phyloP scores from a whole-genome alignment of 257 asterid genomes.

The Fraxinus quadrangulata region DNA sequence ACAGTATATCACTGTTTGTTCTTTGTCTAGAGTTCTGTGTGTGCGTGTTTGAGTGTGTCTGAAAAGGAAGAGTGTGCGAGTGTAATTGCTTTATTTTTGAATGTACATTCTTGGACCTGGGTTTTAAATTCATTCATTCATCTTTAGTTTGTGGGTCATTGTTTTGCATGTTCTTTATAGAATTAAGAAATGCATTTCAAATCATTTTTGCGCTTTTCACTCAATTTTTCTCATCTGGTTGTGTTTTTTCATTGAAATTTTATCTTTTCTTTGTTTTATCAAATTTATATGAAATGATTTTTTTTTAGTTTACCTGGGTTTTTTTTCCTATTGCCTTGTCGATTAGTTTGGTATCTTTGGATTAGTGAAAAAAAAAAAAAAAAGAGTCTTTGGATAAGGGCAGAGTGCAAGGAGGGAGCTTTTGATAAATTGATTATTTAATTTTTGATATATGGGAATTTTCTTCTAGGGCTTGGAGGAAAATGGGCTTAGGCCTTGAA shows the following conservation, averaged over 20 bases:
- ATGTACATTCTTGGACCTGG: slow-evolving; percentile 16
- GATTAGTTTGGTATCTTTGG: slow-evolving; percentile 49
- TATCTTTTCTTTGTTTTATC: slow-evolving; percentile 25
- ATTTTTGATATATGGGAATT: slow-evolving; percentile 27
- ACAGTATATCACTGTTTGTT: background rate
- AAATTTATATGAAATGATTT: slow-evolving; percentile 25
- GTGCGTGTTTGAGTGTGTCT: slow-evolving; percentile 6
- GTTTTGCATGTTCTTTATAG: slow-evolving; percentile 30
- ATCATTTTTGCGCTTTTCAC: background rate
- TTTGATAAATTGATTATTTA: slow-evolving; percentile 33
- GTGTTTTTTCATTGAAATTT: slow-evolving; percentile 30
- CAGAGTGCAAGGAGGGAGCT: slow-evolving; percentile 30
- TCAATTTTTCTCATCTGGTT: slow-evolving; percentile 30
- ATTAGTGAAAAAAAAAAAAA: slow-evolving; percentile 25
- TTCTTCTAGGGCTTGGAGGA: slow-evolving; percentile 35
- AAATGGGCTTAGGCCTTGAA: slow-evolving; percentile 57
- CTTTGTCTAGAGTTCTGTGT: slow-evolving; percentile 6
- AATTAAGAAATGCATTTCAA: slow-evolving; percentile 29
- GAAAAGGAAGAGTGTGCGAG: slow-evolving; percentile 6
- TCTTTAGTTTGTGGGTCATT: slow-evolving; percentile 23
- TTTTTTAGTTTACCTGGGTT: slow-evolving; percentile 7
- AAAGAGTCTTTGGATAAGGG: slow-evolving; percentile 39
- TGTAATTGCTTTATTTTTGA: slow-evolving; percentile 9
- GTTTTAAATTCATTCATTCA: slow-evolving; percentile 13
- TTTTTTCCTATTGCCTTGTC: slow-evolving; percentile 34